Evolutionary conservation across 257 asterid genomes (phyloP), one percentile per base, ranked within the genome.

Genomic region (Petunia axillaris): DNA sequence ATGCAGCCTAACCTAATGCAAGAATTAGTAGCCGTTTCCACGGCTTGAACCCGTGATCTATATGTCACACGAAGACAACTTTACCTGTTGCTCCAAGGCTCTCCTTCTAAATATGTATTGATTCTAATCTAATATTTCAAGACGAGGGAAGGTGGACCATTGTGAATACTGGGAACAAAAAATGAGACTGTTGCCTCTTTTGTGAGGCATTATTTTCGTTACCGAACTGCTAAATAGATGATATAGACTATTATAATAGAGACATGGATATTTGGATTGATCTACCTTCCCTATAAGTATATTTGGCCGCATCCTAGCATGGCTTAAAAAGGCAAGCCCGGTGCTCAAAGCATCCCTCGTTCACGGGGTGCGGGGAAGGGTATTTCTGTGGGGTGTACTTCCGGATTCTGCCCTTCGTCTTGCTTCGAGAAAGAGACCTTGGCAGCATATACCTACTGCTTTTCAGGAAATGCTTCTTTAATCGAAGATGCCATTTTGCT

Each of bases 271-370:
- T 43, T n/a, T 67, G 15, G 55, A 67, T 67, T 16, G 8, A 67
- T 67, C 76, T 15, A 67, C 55, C 76, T 65, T 67, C 0, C 13
- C n/a, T 50, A 48, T 48, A 39, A 39, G 5, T 40, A 6, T 67
- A 41, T 66, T 62, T 43, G 39, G 76, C 76, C 43, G 55, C 54
- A 67, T 41, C 11, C 1, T 6, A 43, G 8, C 75, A 8, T 67
- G 75, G 39, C 55, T 67, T 67, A 25, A 67, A 67, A 67, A 55
- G 55, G 50, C 48, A 64, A 35, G 55, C 55, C 25, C 25, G 25
- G 25, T 25, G 25, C 25, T 25, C 25, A 25, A 25, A 25, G 25
- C 25, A 25, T 25, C 25, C 25, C 25, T 25, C 25, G 25, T 25
- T 25, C 25, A 25, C 25, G 25, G 25, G 25, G 25, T 25, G 25